These are phyloP conservation scores for Stereum hirsutum DNA, from an alignment of 1,284 basidiomycete genomes.

Conservation along the genomic window DNA sequence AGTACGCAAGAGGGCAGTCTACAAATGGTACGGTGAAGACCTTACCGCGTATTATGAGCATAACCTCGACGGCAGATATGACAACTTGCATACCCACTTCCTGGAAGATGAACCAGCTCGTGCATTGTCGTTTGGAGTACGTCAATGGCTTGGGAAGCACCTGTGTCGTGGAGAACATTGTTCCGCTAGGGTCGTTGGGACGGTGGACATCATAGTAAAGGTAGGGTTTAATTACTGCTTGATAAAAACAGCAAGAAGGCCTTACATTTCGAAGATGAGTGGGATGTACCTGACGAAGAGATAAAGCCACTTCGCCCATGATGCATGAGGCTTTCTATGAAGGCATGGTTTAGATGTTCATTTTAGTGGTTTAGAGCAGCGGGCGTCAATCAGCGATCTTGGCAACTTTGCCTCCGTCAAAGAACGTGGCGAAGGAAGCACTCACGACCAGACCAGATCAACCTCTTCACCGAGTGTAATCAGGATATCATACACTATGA, in stretches of 20 bases:
- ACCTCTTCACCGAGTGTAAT: slow-evolving; percentile 33
- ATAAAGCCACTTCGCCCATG: slow-evolving; percentile 12
- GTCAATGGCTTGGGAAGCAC: slow-evolving; percentile 6
- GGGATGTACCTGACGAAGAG: slow-evolving; percentile 13
- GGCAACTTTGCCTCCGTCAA: background rate
- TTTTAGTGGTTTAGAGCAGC: too few species aligned
- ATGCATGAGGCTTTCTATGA: slow-evolving; percentile 8
- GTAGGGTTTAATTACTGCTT: background rate
- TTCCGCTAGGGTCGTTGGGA: too few species aligned
- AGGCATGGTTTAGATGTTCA: too few species aligned
- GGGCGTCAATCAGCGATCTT: too few species aligned
- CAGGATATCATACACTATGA: slow-evolving; percentile 30
- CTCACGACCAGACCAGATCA: slow-evolving; percentile 15
- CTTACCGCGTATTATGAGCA: slow-evolving; percentile 24
- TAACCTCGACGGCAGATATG: slow-evolving; percentile 19
- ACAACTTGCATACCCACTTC: slow-evolving; percentile 21
- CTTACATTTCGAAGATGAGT: slow-evolving; percentile 11
- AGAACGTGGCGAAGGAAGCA: background rate
- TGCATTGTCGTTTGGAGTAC: slow-evolving; percentile 13
- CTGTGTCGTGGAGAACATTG: slow-evolving; percentile 7
- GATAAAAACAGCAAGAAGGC: background rate
- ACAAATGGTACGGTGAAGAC: background rate
- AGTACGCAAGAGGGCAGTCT: background rate
- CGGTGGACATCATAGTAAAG: background rate
- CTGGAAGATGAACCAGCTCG: slow-evolving; percentile 22